Evolutionary conservation across 306 rosid genomes (phyloP), one percentile per base, ranked within the genome.

Genomic region (Corylus americana): DNA sequence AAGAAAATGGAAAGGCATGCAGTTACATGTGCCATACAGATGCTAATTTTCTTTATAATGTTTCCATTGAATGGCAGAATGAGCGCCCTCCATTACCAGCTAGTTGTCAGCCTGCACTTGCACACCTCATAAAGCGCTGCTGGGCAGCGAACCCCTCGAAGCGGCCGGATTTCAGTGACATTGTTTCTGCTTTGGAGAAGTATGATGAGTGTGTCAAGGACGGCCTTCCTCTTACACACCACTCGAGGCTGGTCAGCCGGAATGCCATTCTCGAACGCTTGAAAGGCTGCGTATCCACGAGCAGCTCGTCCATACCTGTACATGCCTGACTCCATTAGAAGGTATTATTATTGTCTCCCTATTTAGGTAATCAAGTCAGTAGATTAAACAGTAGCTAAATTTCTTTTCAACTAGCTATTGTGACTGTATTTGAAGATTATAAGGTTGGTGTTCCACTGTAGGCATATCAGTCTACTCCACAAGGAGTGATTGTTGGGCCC

Each of bases 11-110:
- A 42, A 42, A 42, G 8, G 45, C 45, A 5, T 42, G 45, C 45
- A 42, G 45, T 42, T 42, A 42, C 45, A 42, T 42, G 16, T 29
- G 51, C 42, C 27, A 8, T 9, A 14, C 18, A 18, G 50, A 4
- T 68, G 72, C 72, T 68, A 39, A 68, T 8, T 17, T 68, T 39
- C 12, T 42, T 4, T 42, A 17, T 42, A 10, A 42, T 4, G 3
- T 68, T 4, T 68, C 10, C 18, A 39, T 68, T 14, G 17, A 4
- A 42, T 68, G 50, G 90, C 92, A 94, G 98, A 94, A 94, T n/a
- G 98, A 94, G 77, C 83, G 98, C 71, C 98, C 98, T 73, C 98
- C 98, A 11, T 49, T 94, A 63, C 98, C 98, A 31, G 97, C 97
- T 2, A 94, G 97, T 82, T 94, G 98, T 80, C 98, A 91, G 72